Evolutionary conservation across 2,329 filamentous ascomycete genomes (phyloP).

Genomic region (Pleomassaria siparia): DNA sequence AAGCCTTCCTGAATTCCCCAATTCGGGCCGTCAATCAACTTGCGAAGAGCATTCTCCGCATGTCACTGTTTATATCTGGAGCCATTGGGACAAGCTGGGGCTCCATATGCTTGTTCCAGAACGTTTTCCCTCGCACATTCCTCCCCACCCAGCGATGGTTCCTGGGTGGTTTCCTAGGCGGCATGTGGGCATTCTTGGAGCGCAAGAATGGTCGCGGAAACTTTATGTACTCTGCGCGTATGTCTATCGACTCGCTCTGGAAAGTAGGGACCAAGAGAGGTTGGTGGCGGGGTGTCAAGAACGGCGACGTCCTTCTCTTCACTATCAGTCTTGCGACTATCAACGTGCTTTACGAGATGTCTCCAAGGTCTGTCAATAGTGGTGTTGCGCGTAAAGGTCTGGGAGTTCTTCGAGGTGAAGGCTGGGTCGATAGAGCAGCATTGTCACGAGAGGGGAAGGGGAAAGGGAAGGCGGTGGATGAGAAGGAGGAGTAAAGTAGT

Average conservation of each 20-base stretch:
- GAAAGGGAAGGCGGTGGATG: slow-evolving; percentile 8
- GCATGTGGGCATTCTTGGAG: slow-evolving; percentile 81
- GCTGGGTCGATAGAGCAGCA: slow-evolving; percentile 65
- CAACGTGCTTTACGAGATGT: slow-evolving; percentile 74
- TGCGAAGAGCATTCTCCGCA: slow-evolving; percentile 68
- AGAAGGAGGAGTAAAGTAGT: not conserved
- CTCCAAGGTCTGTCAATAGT: slow-evolving; percentile 68
- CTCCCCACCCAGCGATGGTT: slow-evolving; percentile 87
- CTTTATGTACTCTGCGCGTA: slow-evolving; percentile 76
- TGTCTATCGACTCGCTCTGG: slow-evolving; percentile 83
- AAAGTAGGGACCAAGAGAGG: slow-evolving; percentile 90
- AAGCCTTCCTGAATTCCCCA: slow-evolving; percentile 68
- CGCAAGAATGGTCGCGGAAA: slow-evolving; percentile 59
- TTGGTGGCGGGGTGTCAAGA: slow-evolving; percentile 80
- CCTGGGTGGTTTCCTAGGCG: slow-evolving; percentile 81
- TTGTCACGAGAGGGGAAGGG: slow-evolving; percentile 13
- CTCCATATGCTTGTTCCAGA: slow-evolving; percentile 85
- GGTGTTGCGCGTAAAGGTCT: slow-evolving; percentile 69
- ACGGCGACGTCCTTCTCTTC: slow-evolving; percentile 84
- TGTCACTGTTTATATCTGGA: slow-evolving; percentile 76
- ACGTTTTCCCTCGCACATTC: slow-evolving; percentile 70
- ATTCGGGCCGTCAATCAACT: slow-evolving; percentile 67
- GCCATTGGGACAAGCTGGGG: slow-evolving; percentile 88
- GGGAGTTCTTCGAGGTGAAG: slow-evolving; percentile 73
- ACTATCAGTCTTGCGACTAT: slow-evolving; percentile 76